Base-by-base conservation (phyloP, 2,329 filamentous ascomycete species). In the Pyrenochaeta sp. region DNA sequence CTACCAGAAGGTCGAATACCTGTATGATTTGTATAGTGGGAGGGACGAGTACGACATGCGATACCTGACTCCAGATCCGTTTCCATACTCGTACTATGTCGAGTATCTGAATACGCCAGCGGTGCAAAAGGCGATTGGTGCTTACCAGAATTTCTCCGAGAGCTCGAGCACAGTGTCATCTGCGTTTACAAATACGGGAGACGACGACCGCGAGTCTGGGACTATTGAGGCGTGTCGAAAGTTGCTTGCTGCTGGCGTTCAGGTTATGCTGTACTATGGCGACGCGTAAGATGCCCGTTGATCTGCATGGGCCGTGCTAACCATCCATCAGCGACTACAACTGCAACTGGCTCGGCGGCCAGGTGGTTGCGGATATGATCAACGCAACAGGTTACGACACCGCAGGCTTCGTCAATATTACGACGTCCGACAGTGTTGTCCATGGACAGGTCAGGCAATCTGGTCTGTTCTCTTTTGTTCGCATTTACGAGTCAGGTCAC, bases 1-100 rank as follows among this genome's bases (percentile, higher is more conserved):
- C 73, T 75, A 73, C 31, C 54, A 74, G 45, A 75, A 85, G 23
- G 83, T 88, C 2, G 83, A 87, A 58, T 62, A 56, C 14, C 60
- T 84, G 14, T 83, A 82, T 47, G 83, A 85, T 63, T 68, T 72
- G n/a, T 79, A 82, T 56, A 73, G 81, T 0, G 77, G 77, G 1
- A 79, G 85, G 32, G 83, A 87, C 69, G 81, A 85, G 62, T 87
- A 87, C 67, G 86, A 88, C 60, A 79, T 87, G 61, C 80, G 85
- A 31, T 81, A 86, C 55, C 73, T 85, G 5, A 64, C 56, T 0
- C 81, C 82, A 0, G 83, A 87, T 64, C 84, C 84, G 0, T 87
- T 87, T 66, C 85, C 85, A 0, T 82, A 83, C 58, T 63, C 65
- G 0, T 85, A 82, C 70, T 87, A 82, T 60, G 69, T 75, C 11